Conservation (phyloP, 148 eudicot species). For the Limonium bicolor region DNA sequence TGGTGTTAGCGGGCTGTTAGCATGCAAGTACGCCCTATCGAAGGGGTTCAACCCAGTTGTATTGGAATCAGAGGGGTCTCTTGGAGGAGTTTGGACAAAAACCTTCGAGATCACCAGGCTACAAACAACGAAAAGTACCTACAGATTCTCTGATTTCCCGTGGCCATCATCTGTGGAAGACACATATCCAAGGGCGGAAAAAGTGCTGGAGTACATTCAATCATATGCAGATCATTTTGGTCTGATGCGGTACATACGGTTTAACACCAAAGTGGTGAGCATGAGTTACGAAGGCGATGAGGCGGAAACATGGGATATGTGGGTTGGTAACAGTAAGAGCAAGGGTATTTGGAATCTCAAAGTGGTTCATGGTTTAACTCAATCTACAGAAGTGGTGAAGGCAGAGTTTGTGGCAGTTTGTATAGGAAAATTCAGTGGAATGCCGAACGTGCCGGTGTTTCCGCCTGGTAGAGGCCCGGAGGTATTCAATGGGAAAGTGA, state of each 20-base stretch:
- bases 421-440: slow-evolving; percentile 38
- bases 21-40: slow-evolving; percentile 53
- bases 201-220: slow-evolving; percentile 40
- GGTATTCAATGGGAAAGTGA: slow-evolving; percentile 39
- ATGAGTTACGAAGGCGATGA: slow-evolving; percentile 34
- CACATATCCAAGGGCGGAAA: slow-evolving; percentile 22
- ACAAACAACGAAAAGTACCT: slow-evolving; percentile 35
- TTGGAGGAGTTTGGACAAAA: slow-evolving; percentile 73
- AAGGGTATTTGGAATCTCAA: slow-evolving; percentile 40
- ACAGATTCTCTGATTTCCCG: slow-evolving; percentile 62
- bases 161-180: slow-evolving; percentile 42
- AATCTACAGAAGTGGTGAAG: slow-evolving; percentile 21
- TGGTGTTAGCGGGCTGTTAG: slow-evolving; percentile 63
- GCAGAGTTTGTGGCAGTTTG: slow-evolving; percentile 49
- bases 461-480: slow-evolving; percentile 38
- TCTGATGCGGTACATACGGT: slow-evolving; percentile 25
- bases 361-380: slow-evolving; percentile 14
- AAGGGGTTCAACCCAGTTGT: slow-evolving; percentile 61
- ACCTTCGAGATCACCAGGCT: slow-evolving; percentile 51
- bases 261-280: slow-evolving; percentile 28
- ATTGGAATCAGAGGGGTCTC: slow-evolving; percentile 28
- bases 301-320: slow-evolving; percentile 28
- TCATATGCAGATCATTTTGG: slow-evolving; percentile 47
- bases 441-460: slow-evolving; percentile 54
- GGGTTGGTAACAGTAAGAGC: slow-evolving; percentile 48